These are phyloP conservation scores for Spinellus fusiger DNA, from an alignment of 192 early-diverging fungal species.

Conservation along the genomic window DNA sequence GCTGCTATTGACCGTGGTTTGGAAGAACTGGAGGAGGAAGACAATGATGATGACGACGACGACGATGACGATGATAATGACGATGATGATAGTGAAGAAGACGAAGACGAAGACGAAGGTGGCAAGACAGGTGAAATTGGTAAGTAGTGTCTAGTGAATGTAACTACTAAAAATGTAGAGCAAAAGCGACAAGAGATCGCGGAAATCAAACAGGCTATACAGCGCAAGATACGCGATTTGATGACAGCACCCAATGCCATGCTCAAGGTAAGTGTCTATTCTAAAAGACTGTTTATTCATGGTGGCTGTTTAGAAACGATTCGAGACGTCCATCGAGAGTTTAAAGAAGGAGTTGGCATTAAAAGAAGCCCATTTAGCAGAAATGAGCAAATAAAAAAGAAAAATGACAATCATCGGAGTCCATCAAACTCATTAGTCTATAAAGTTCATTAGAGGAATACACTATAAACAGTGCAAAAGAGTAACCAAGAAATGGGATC, in stretches of 20 bases:
- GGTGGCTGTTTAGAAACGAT: conserved; percentile 44
- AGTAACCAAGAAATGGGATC: no score
- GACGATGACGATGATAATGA: conserved; percentile 47
- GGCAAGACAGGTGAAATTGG: conserved; percentile 37
- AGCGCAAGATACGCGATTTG: conserved; percentile 47
- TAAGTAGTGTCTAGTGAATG: neutral
- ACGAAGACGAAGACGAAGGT: conserved; percentile 41
- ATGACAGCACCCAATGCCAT: conserved; percentile 62
- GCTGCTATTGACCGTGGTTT: conserved; percentile 39
- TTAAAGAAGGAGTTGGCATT: conserved; percentile 53
- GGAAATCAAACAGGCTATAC: conserved; percentile 53
- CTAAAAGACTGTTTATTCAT: neutral
- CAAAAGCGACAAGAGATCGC: conserved; percentile 57
- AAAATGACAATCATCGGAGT: no score
- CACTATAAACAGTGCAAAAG: no score
- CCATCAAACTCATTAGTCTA: no score
- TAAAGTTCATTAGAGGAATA: no score
- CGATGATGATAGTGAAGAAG: conserved; percentile 44
- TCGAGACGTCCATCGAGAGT: conserved; percentile 55
- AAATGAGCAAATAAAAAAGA: conserved; percentile 26
- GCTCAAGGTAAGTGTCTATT: conserved; percentile 51
- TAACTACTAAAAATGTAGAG: conserved; percentile 8
- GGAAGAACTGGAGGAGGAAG: conserved; percentile 45
- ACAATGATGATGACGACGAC: conserved; percentile 44
- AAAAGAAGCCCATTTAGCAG: conserved; percentile 55